Percentiles rank a stretch among this genome's conserved stretches.
Conservation (phyloP, 495 filamentous ascomycete species). For the Annulohypoxylon moriforme region DNA sequence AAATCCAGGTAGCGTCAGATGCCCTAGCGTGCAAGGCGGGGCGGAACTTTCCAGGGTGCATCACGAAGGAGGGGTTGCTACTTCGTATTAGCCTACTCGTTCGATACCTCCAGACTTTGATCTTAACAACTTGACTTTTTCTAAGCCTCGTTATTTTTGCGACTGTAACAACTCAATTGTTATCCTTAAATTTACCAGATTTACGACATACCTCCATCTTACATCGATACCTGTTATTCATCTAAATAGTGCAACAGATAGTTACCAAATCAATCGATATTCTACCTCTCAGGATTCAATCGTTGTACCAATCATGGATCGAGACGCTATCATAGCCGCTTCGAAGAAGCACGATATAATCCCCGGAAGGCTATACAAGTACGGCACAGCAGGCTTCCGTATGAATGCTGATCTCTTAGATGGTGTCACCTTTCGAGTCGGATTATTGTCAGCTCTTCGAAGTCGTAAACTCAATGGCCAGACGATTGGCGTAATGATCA, state of each 20-base stretch:
- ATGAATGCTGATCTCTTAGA: constrained; percentile 77
- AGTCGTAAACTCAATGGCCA: constrained; percentile 88
- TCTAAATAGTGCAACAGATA: not conserved
- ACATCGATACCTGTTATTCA: not conserved
- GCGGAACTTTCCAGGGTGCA: constrained; percentile 7
- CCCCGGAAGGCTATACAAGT: constrained; percentile 79
- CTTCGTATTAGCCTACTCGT: constrained; percentile 28
- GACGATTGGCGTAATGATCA: constrained; percentile 98
- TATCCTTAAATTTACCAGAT: constrained; percentile 1
- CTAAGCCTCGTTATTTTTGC: constrained; percentile 1
- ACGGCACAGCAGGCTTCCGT: constrained; percentile 90
- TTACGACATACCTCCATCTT: not conserved
- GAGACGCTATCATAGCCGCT: constrained; percentile 64
- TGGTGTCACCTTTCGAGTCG: constrained; percentile 90
- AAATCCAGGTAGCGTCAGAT: constrained; percentile 44
- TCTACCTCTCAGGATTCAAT: constrained; percentile 1
- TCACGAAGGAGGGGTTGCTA: constrained; percentile 33
- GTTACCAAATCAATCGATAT: not conserved
- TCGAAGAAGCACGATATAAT: constrained; percentile 76
- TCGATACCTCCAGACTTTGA: constrained; percentile 13
- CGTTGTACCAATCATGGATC: constrained; percentile 38
- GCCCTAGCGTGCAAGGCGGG: constrained; percentile 22
- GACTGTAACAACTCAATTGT: not conserved
- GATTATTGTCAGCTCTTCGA: constrained; percentile 87
- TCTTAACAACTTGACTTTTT: constrained; percentile 9